Evolutionary conservation across 352 stramenopile genomes (phyloP).

Genomic region (Discostella stelligera): DNA sequence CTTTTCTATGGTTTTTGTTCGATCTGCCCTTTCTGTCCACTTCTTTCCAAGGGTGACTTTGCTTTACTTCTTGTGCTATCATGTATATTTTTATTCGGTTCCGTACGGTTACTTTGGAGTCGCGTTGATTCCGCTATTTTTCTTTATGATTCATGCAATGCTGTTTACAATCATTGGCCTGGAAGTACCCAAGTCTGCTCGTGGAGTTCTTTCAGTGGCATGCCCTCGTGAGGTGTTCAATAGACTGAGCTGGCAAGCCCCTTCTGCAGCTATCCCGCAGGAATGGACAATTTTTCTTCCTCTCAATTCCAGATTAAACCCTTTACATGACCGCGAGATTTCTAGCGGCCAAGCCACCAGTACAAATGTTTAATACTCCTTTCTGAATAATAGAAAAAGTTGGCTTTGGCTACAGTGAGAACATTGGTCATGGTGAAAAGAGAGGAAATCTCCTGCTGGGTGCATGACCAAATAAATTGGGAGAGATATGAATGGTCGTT

Average conservation of each 20-base stretch:
- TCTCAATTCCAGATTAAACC: constrained; percentile 42
- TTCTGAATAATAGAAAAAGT: no score
- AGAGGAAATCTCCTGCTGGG: no score
- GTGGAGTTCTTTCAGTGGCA: constrained; percentile 54
- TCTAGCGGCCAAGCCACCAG: background rate
- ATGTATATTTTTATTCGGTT: constrained; percentile 80
- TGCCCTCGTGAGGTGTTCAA: constrained; percentile 57
- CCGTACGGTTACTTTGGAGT: constrained; percentile 76
- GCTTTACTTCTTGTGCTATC: constrained; percentile 70
- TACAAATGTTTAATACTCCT: background rate
- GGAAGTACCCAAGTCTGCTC: constrained; percentile 45
- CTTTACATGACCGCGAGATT: constrained; percentile 9
- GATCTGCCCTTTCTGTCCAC: constrained; percentile 34
- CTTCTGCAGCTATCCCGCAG: constrained; percentile 30
- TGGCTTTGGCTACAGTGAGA: background rate
- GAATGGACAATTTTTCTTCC: constrained; percentile 67
- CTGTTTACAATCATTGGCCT: constrained; percentile 57
- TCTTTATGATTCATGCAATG: constrained; percentile 61
- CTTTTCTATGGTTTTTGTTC: constrained; percentile 67
- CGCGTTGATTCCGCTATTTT: constrained; percentile 56
- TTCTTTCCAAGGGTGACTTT: constrained; percentile 66
- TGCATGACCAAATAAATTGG: no score
- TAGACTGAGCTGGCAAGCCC: constrained; percentile 51
- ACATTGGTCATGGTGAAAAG: no score
- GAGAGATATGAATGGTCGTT: no score